A percentile compares a stretch with the other conserved stretches of the same genome.
These are phyloP conservation scores for Torulaspora gathmanii DNA, from an alignment of 805 yeast genomes.

Conservation along the genomic window DNA sequence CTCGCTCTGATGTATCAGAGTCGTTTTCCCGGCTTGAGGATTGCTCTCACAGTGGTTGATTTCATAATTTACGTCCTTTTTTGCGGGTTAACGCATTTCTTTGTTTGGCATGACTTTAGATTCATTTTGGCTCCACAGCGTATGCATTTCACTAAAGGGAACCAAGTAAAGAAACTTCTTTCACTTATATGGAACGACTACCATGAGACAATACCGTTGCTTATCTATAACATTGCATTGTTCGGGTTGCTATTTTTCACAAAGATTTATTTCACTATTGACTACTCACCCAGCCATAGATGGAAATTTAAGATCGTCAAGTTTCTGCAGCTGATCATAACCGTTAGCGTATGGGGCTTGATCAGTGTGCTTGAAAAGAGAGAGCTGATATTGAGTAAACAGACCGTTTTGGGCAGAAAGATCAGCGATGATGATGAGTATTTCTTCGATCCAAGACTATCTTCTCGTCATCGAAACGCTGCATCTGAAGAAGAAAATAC, in stretches of 20 bases:
- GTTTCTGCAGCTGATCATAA: slow-evolving; percentile 26
- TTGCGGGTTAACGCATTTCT: slow-evolving; percentile 15
- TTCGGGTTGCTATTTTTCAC: slow-evolving; percentile 18
- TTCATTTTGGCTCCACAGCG: slow-evolving; percentile 23
- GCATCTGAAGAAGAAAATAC: not conserved
- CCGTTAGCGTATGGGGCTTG: slow-evolving; percentile 35
- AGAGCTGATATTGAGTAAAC: slow-evolving; percentile 25
- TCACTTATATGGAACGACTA: slow-evolving; percentile 26
- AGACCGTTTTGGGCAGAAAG: slow-evolving; percentile 32
- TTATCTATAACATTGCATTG: slow-evolving; percentile 22
- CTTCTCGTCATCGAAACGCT: not conserved
- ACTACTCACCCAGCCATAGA: slow-evolving; percentile 3
- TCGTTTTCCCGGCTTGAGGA: not conserved
- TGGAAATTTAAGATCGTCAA: slow-evolving; percentile 27
- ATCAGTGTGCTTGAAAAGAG: slow-evolving; percentile 30
- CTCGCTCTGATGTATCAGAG: slow-evolving; percentile 11
- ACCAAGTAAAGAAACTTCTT: slow-evolving; percentile 6
- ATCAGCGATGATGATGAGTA: slow-evolving; percentile 29
- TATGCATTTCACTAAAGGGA: slow-evolving; percentile 7
- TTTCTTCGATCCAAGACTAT: slow-evolving; percentile 26
- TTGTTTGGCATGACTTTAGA: slow-evolving; percentile 27
- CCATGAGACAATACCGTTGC: slow-evolving; percentile 28
- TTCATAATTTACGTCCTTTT: slow-evolving; percentile 17
- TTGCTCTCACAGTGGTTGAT: slow-evolving; percentile 11
- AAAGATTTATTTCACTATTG: slow-evolving; percentile 16